A percentile compares a stretch with the other conserved stretches of the same genome.
These are phyloP conservation scores for Lodderomyces pseudojiufengensis DNA, from an alignment of 1,139 yeast genomes.

Conservation along the genomic window DNA sequence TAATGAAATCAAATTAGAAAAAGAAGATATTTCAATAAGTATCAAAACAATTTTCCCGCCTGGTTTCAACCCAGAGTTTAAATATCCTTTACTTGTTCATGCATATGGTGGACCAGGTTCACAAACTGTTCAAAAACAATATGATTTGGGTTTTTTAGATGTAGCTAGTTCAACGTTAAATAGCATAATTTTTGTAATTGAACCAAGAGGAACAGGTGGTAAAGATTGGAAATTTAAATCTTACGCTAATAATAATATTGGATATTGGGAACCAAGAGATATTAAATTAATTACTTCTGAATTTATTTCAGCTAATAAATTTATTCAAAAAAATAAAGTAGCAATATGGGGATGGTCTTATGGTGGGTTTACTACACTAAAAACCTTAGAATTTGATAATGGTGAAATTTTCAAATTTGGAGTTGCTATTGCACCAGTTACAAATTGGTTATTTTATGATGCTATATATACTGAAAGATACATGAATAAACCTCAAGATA, in stretches of 20 bases:
- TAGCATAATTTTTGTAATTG: constrained; percentile 76
- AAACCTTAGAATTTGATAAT: constrained; percentile 66
- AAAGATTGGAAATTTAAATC: constrained; percentile 76
- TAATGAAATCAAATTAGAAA: constrained; percentile 45
- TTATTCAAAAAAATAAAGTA: constrained; percentile 59
- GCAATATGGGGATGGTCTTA: constrained; percentile 93
- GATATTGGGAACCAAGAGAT: constrained; percentile 87
- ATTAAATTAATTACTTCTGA: constrained; percentile 61
- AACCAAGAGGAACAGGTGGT: constrained; percentile 94
- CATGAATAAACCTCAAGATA: constrained; percentile 65
- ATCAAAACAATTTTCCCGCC: constrained; percentile 76
- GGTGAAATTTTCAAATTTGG: constrained; percentile 62
- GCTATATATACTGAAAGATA: constrained; percentile 86
- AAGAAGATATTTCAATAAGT: constrained; percentile 48
- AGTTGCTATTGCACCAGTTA: constrained; percentile 81
- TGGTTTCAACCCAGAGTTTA: constrained; percentile 51
- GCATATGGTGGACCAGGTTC: constrained; percentile 97
- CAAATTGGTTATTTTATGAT: constrained; percentile 73
- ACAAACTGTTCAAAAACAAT: constrained; percentile 58
- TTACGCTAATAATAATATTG: constrained; percentile 67
- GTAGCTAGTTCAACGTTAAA: constrained; percentile 64
- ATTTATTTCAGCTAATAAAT: constrained; percentile 51
- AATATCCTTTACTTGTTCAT: constrained; percentile 78
- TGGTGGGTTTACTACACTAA: constrained; percentile 74
- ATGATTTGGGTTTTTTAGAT: constrained; percentile 62